phyloP scores from a whole-genome alignment of 108 stramenopile species.

The Epipyxis sp. region DNA sequence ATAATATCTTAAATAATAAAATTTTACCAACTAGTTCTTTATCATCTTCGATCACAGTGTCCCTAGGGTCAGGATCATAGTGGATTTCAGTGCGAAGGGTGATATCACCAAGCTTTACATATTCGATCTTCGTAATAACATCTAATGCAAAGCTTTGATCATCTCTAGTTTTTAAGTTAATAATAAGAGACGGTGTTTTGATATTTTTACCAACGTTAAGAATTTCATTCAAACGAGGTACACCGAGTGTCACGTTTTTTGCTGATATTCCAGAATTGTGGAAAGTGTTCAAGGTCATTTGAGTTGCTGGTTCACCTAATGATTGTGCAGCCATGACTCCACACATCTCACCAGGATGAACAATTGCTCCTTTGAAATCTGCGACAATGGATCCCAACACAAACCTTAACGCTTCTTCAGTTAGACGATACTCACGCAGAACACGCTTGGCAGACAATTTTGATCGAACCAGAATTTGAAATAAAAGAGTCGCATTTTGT shows the following conservation, averaged over 20 bases:
- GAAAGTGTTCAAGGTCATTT: conserved; percentile 97
- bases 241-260: conserved; percentile 98
- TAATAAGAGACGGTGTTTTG: conserved; percentile 88
- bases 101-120: conserved; percentile 81
- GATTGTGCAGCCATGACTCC: conserved; percentile 97
- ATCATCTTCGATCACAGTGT: conserved; percentile 83
- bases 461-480: conserved; percentile 81
- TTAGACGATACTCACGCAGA: conserved; percentile 78
- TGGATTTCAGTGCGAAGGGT: conserved; percentile 85
- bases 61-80: conserved; percentile 90
- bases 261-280: conserved; percentile 96
- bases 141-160: conserved; percentile 42
- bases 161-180: conserved; percentile 68
- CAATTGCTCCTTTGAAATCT: conserved; percentile 79
- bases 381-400: conserved; percentile 84
- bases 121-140: conserved; percentile 81
- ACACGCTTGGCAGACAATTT: conserved; percentile 79
- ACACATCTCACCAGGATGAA: conserved; percentile 94
- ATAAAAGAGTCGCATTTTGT: conserved; percentile 83
- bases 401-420: conserved; percentile 79
- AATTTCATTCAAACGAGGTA: conserved; percentile 95
- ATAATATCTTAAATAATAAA: background rate
- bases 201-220: conserved; percentile 94
- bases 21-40: conserved; percentile 75
- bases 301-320: conserved; percentile 98